Conservation (phyloP, 768 basidiomycete species). For the Termitomyces sp. region DNA sequence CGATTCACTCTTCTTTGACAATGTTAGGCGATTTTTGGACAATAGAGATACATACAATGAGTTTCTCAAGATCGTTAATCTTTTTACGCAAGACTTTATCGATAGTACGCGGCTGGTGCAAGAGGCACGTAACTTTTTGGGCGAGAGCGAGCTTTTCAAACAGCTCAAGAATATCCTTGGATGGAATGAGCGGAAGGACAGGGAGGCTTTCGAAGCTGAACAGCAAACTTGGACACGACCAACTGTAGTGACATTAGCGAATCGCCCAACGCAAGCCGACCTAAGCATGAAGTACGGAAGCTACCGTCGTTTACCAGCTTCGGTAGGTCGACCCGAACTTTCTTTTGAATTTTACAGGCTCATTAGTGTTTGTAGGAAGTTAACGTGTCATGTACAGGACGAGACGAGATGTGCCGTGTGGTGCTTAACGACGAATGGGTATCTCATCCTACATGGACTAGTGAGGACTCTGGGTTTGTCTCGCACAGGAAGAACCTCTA, state of each 20-base stretch:
- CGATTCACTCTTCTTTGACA: slow-evolving; percentile 85
- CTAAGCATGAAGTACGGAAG: slow-evolving; percentile 76
- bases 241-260: slow-evolving; percentile 31
- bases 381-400: slow-evolving; percentile 85
- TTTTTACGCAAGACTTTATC: slow-evolving; percentile 93
- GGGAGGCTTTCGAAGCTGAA: slow-evolving; percentile 44
- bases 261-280: slow-evolving; percentile 57
- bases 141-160: slow-evolving; percentile 71
- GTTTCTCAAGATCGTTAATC: slow-evolving; percentile 90
- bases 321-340: slow-evolving; percentile 42
- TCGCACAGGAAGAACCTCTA: slow-evolving; percentile 92
- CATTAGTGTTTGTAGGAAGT: slow-evolving; percentile 53
- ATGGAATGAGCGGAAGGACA: slow-evolving; percentile 73
- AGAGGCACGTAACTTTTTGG: slow-evolving; percentile 70
- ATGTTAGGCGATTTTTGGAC: slow-evolving; percentile 69
- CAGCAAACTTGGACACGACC: slow-evolving; percentile 48
- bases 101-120: slow-evolving; percentile 80
- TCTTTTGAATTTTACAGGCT: not conserved
- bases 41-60: slow-evolving; percentile 83
- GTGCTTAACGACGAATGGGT: slow-evolving; percentile 99
- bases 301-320: slow-evolving; percentile 77
- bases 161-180: slow-evolving; percentile 85
- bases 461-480: slow-evolving; percentile 88
- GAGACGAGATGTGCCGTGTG: slow-evolving; percentile 94
- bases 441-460: slow-evolving; percentile 92